Evolutionary conservation across 305 asterid species (phyloP).

Genomic region (Solanum hybrid): DNA sequence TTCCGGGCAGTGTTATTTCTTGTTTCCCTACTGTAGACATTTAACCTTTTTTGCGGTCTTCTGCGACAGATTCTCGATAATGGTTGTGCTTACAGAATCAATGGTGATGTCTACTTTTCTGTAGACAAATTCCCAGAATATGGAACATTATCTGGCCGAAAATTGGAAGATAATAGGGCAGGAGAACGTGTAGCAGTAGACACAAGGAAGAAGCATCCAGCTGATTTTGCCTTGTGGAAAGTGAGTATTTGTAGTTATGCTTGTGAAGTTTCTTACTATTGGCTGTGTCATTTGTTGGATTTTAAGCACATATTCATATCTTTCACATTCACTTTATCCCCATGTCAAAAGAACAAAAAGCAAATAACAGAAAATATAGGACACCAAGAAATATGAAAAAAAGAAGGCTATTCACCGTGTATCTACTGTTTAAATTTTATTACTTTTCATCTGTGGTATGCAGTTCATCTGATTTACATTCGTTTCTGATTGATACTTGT

Average conservation of each 20-base stretch:
- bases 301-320: background rate
- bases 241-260: slow-evolving; percentile 33
- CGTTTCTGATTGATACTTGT: background rate
- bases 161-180: slow-evolving; percentile 86
- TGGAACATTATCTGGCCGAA: slow-evolving; percentile 88
- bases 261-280: background rate
- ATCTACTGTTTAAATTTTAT: background rate
- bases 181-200: slow-evolving; percentile 94
- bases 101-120: slow-evolving; percentile 88
- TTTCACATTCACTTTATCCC: background rate
- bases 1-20: background rate
- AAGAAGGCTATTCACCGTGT: background rate
- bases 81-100: slow-evolving; percentile 60
- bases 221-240: slow-evolving; percentile 98
- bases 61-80: slow-evolving; percentile 64
- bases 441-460: background rate
- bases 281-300: background rate
- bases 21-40: background rate
- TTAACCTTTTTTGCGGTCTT: background rate
- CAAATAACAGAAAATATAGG: background rate
- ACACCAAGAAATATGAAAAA: background rate
- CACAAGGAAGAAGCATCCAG: slow-evolving; percentile 84
- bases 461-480: background rate
- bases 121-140: slow-evolving; percentile 77
- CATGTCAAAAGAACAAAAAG: background rate